phyloP scores from a whole-genome alignment of 1,284 basidiomycete genomes.

The Cryptococcus jaspeensis region DNA sequence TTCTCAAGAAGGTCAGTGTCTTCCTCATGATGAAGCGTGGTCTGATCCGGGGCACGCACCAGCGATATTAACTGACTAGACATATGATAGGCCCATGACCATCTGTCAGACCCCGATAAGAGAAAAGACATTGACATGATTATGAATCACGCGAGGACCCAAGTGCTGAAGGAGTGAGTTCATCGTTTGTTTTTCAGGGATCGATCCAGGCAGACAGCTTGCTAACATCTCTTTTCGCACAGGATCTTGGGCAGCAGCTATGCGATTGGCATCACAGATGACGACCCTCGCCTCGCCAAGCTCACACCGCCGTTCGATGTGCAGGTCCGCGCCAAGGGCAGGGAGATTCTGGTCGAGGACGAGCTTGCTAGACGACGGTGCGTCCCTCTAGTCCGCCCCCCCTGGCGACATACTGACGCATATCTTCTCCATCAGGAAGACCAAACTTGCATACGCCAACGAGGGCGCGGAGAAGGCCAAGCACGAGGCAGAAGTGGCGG shows the following conservation, averaged over 20 bases:
- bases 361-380: conserved; percentile 55
- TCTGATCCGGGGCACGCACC: no score
- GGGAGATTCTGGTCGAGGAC: conserved; percentile 59
- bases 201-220: not conserved
- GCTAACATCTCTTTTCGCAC: not conserved
- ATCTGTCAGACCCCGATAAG: conserved; percentile 40
- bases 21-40: not conserved
- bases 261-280: conserved; percentile 49
- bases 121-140: conserved; percentile 50
- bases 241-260: conserved; percentile 41
- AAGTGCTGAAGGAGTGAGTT: conserved; percentile 47
- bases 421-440: conserved; percentile 33
- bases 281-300: conserved; percentile 48
- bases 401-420: not conserved
- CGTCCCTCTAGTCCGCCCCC: conserved; percentile 13
- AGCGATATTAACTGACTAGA: conserved; percentile 14
- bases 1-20: conserved; percentile 56
- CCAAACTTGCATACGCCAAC: conserved; percentile 56
- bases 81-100: conserved; percentile 48
- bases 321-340: conserved; percentile 54
- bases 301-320: conserved; percentile 52
- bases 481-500: conserved; percentile 52
- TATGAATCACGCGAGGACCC: conserved; percentile 45
- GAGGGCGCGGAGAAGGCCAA: conserved; percentile 58
- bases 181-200: not conserved